These are phyloP conservation scores for Ceratocystis ficicola DNA, from an alignment of 2,329 filamentous ascomycete species.

Conservation along the genomic window DNA sequence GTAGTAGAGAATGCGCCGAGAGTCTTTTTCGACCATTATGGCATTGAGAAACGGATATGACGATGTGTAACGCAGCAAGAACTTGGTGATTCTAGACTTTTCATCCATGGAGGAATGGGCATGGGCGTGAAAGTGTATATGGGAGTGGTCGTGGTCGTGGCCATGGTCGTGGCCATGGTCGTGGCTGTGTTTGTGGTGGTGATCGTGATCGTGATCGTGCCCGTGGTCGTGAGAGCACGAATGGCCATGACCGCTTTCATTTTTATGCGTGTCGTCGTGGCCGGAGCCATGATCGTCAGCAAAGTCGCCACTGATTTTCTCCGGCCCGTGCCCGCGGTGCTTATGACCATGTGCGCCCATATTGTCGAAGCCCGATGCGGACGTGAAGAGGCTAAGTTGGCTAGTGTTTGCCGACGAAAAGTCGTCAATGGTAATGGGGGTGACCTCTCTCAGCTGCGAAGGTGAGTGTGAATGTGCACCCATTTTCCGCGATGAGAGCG, in stretches of 20 bases:
- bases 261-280: conserved; percentile 25
- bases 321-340: conserved; percentile 4
- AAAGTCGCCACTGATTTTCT: background rate
- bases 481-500: conserved; percentile 14
- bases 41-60: conserved; percentile 69
- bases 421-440: conserved; percentile 10
- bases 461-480: conserved; percentile 18
- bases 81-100: conserved; percentile 55
- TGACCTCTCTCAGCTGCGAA: background rate
- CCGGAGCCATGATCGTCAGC: conserved; percentile 24
- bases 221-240: conserved; percentile 23
- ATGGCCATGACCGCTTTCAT: conserved; percentile 25
- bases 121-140: conserved; percentile 27
- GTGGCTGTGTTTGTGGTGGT: conserved; percentile 27
- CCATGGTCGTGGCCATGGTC: conserved; percentile 28
- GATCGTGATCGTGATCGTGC: conserved; percentile 24
- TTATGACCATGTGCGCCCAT: conserved; percentile 10
- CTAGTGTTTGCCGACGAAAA: conserved; percentile 6
- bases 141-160: conserved; percentile 24
- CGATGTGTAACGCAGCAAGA: conserved; percentile 57
- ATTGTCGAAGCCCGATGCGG: background rate
- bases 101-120: conserved; percentile 23
- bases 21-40: conserved; percentile 83
- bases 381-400: background rate
- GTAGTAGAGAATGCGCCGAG: conserved; percentile 91